Conservation (phyloP, 129 eudicot genomes). For the Cynara cardunculus region DNA sequence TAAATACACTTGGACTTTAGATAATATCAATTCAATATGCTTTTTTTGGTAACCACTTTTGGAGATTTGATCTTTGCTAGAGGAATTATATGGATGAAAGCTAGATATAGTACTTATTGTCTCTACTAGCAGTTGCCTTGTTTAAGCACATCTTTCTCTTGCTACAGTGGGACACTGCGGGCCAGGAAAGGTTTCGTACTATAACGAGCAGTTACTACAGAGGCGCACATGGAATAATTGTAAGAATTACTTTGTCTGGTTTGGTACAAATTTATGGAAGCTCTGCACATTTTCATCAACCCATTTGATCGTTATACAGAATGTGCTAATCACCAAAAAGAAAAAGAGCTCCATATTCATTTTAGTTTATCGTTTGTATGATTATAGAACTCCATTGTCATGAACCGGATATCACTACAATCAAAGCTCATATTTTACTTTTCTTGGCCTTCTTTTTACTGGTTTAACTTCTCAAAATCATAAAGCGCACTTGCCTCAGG, state of each 20-base stretch:
- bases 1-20: background rate
- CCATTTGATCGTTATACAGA: background rate
- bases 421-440: background rate
- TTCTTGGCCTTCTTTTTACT: background rate
- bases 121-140: background rate
- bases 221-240: constrained; percentile 98
- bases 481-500: no score
- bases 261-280: background rate
- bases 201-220: constrained; percentile 99
- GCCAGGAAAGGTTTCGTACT: constrained; percentile 96
- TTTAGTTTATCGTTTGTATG: background rate
- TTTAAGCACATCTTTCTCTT: constrained; percentile 15
- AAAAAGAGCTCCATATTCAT: background rate
- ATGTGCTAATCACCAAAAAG: background rate
- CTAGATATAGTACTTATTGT: background rate
- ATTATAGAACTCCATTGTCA: background rate
- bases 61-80: background rate
- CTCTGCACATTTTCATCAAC: background rate
- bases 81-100: constrained; percentile 2
- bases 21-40: background rate
- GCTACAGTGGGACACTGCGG: constrained; percentile 97
- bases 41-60: background rate
- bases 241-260: constrained; percentile 29
- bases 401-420: background rate
- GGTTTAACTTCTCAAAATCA: background rate